Evolutionary conservation across 2,329 filamentous ascomycete species (phyloP).

Genomic region (Didymella pinodella): DNA sequence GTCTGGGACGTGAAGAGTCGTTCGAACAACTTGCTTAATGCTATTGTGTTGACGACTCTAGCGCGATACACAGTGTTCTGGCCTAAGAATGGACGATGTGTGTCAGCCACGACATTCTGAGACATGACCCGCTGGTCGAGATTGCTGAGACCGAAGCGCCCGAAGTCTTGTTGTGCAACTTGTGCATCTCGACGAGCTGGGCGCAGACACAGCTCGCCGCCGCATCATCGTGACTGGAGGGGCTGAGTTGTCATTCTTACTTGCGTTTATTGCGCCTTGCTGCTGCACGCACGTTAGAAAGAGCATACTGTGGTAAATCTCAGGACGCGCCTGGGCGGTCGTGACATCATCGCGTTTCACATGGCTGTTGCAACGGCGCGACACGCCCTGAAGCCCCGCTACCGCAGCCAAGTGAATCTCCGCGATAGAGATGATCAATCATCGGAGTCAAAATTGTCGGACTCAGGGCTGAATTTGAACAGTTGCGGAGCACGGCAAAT

Average conservation of each 20-base stretch:
- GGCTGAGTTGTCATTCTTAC: neutral
- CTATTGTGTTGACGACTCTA: constrained; percentile 8
- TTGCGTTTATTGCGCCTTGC: too few species aligned
- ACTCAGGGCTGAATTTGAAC: neutral
- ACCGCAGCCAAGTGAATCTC: neutral
- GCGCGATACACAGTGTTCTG: constrained; percentile 5
- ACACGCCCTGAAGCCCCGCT: constrained; percentile 4
- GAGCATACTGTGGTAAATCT: too few species aligned
- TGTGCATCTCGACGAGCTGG: neutral
- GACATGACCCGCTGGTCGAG: constrained; percentile 11
- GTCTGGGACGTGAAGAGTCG: neutral
- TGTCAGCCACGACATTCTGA: constrained; percentile 19
- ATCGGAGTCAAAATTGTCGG: neutral
- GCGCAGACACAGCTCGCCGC: neutral
- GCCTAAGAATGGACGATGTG: constrained; percentile 5
- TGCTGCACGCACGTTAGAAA: neutral
- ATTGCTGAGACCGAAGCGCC: constrained; percentile 16
- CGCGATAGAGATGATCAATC: neutral
- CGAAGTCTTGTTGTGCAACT: neutral
- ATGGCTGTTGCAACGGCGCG: neutral
- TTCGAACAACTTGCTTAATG: neutral
- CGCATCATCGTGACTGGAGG: neutral
- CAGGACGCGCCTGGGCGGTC: neutral
- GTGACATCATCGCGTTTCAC: constrained; percentile 21
- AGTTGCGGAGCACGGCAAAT: neutral